phyloP scores from a whole-genome alignment of 2,329 filamentous ascomycete species.

The Periconia sp. region DNA sequence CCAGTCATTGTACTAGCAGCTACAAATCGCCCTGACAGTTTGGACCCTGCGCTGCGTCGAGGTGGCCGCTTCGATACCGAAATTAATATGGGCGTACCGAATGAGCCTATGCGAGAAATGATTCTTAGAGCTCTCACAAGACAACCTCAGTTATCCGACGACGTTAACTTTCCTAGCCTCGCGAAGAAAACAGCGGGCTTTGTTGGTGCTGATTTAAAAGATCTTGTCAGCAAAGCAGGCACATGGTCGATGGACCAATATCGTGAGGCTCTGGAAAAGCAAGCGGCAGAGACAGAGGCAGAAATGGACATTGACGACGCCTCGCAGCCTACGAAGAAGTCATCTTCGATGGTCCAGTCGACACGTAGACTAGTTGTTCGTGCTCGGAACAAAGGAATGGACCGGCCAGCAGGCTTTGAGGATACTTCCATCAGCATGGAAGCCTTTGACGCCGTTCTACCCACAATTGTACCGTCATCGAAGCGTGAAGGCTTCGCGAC shows the following conservation, averaged over 20 bases:
- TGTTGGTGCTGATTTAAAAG: constrained; percentile 86
- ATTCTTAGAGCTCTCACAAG: constrained; percentile 78
- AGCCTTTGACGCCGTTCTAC: constrained; percentile 77
- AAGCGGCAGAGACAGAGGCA: constrained; percentile 39
- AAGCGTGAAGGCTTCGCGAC: constrained; percentile 95
- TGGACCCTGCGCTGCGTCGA: constrained; percentile 78
- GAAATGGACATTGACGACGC: constrained; percentile 61
- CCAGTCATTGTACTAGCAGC: constrained; percentile 90
- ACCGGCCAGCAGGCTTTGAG: constrained; percentile 60
- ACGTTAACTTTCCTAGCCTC: constrained; percentile 75
- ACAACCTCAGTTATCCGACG: constrained; percentile 66
- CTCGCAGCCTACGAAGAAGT: constrained; percentile 14
- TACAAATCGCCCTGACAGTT: constrained; percentile 84
- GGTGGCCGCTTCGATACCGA: constrained; percentile 81
- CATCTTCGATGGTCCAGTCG: constrained; percentile 27
- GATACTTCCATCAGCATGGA: constrained; percentile 65
- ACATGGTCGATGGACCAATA: constrained; percentile 68
- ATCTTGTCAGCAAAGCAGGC: constrained; percentile 70
- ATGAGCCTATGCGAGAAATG: constrained; percentile 74
- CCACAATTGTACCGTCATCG: constrained; percentile 77
- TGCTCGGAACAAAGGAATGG: constrained; percentile 53
- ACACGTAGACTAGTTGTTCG: constrained; percentile 59
- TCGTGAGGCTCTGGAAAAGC: constrained; percentile 57
- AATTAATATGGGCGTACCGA: constrained; percentile 87
- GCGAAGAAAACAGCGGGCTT: constrained; percentile 90